Evolutionary conservation across 768 basidiomycete species (phyloP).

Genomic region (Calocybe cyanea): DNA sequence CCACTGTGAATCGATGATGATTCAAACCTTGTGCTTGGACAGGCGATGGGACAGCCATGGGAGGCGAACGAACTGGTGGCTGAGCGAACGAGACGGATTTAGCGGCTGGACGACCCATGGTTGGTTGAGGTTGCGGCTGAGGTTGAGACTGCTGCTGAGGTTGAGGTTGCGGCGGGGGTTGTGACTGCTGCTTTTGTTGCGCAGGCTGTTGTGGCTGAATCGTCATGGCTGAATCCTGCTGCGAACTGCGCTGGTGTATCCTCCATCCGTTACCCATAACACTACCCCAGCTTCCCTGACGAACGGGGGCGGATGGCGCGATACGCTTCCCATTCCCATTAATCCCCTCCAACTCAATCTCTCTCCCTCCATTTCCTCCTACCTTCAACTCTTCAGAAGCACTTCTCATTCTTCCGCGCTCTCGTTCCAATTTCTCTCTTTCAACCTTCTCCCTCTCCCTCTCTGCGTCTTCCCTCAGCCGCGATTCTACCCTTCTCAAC

Average conservation of each 20-base stretch:
- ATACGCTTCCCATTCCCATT: conserved; percentile 27
- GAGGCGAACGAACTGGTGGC: conserved; percentile 11
- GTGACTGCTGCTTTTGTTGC: neutral
- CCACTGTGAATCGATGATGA: conserved; percentile 2
- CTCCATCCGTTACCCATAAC: conserved; percentile 8
- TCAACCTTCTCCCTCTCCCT: conserved; percentile 30
- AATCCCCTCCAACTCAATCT: conserved; percentile 14
- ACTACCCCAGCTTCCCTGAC: conserved; percentile 7
- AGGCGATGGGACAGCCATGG: conserved; percentile 23
- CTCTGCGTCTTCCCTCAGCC: conserved; percentile 39
- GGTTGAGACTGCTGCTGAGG: no score
- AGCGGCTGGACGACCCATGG: conserved; percentile 39
- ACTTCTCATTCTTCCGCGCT: neutral
- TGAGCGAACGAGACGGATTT: conserved; percentile 49
- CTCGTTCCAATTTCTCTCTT: conserved; percentile 20
- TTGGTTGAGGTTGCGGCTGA: neutral
- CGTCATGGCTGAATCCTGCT: conserved; percentile 1
- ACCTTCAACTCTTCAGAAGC: neutral
- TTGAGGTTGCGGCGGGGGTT: no score
- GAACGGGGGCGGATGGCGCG: conserved; percentile 2
- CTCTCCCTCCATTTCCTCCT: conserved; percentile 7
- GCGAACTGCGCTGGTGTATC: neutral
- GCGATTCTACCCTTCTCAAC: conserved; percentile 64
- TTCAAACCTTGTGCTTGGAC: neutral
- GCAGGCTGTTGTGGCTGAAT: conserved; percentile 9